phyloP scores from a whole-genome alignment of 2,329 filamentous ascomycete genomes.

The Colletotrichum sp. region DNA sequence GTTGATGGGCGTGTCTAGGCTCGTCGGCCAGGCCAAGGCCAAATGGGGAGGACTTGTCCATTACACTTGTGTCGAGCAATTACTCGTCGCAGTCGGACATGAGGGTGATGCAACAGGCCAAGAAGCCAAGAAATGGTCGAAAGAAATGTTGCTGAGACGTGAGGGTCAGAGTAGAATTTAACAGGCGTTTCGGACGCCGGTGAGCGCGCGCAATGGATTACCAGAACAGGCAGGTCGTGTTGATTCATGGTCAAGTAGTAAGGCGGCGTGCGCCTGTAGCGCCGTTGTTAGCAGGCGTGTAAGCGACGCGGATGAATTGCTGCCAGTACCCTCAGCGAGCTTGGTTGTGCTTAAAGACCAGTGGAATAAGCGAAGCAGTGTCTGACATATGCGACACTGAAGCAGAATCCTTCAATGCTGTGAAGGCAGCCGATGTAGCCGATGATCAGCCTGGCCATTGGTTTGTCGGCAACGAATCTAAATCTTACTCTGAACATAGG shows the following conservation, averaged over 20 bases:
- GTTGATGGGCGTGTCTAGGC: background rate
- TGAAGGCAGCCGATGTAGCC: background rate
- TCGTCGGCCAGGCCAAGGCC: background rate
- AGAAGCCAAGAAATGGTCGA: background rate
- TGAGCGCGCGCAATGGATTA: background rate
- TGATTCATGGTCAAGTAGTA: background rate
- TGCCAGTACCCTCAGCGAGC: background rate
- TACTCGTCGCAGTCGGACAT: background rate
- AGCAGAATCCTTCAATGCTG: background rate
- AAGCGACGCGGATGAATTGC: background rate
- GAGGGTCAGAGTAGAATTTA: background rate
- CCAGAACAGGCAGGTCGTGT: background rate
- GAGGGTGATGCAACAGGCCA: background rate
- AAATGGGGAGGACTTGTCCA: background rate
- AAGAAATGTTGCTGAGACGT: background rate
- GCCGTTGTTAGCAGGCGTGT: background rate
- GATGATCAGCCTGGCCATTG: background rate
- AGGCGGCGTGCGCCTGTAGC: background rate
- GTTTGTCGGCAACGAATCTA: background rate
- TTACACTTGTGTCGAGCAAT: background rate
- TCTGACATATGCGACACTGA: background rate
- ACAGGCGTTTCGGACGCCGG: background rate
- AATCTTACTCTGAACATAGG: background rate
- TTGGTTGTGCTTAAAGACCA: background rate
- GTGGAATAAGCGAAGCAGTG: background rate